Percentiles rank a stretch among this genome's conserved stretches.
Conservation (phyloP, 2,329 filamentous ascomycete species). For the Penicillium paneum region DNA sequence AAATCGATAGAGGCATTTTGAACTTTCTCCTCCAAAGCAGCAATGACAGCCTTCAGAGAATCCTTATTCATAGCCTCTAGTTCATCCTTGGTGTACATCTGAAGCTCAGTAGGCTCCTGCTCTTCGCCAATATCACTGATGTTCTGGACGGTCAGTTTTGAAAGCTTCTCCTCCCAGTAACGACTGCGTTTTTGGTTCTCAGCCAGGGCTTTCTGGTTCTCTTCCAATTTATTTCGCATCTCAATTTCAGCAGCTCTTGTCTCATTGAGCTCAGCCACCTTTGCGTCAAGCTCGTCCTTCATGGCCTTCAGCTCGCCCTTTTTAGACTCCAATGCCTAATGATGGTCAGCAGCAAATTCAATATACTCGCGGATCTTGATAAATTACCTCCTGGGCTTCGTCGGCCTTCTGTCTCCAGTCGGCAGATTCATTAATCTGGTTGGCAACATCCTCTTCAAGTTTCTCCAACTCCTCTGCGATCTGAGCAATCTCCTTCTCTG, state of each 20-base stretch:
- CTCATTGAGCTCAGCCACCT: slow-evolving; percentile 79
- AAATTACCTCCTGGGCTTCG: slow-evolving; percentile 66
- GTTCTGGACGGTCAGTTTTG: slow-evolving; percentile 79
- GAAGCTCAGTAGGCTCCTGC: slow-evolving; percentile 52
- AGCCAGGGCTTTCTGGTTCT: slow-evolving; percentile 81
- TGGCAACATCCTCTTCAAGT: slow-evolving; percentile 73
- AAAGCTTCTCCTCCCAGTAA: slow-evolving; percentile 88
- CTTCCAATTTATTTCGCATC: slow-evolving; percentile 96
- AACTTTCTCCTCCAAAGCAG: slow-evolving; percentile 68
- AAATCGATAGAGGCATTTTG: slow-evolving; percentile 86
- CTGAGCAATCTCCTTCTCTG: slow-evolving; percentile 72
- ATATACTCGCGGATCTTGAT: not conserved
- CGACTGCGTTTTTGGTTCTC: slow-evolving; percentile 81
- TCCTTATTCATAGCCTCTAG: slow-evolving; percentile 62
- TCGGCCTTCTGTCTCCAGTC: slow-evolving; percentile 71
- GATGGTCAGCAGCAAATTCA: slow-evolving; percentile 20
- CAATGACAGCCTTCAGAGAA: slow-evolving; percentile 62
- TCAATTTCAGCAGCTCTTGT: slow-evolving; percentile 90
- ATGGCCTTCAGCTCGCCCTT: slow-evolving; percentile 75
- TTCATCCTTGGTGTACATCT: slow-evolving; percentile 72
- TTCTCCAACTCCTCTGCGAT: slow-evolving; percentile 70
- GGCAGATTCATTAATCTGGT: slow-evolving; percentile 72
- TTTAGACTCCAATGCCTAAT: slow-evolving; percentile 66
- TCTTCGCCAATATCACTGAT: slow-evolving; percentile 67
- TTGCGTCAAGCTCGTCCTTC: slow-evolving; percentile 83